Evolutionary conservation across 1,284 basidiomycete genomes (phyloP).

Genomic region (Cryptococcus sp.): DNA sequence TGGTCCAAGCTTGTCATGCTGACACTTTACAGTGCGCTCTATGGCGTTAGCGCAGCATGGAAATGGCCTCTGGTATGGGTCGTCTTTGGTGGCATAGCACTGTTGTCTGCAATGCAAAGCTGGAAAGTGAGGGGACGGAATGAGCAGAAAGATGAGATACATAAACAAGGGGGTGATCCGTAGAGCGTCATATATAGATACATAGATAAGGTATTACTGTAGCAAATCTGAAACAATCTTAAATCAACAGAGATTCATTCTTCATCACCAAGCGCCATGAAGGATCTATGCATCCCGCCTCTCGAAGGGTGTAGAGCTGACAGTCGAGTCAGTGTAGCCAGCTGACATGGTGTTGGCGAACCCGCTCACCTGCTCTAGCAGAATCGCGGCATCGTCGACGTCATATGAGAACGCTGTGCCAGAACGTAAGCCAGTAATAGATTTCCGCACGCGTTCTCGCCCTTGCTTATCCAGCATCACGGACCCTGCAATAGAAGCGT

Average conservation of each 20-base stretch:
- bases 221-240: not conserved
- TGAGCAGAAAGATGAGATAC: not conserved
- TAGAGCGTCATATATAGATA: not conserved
- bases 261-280: constrained; percentile 14
- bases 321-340: not conserved
- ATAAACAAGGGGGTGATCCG: no score
- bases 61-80: constrained; percentile 21
- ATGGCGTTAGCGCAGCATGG: constrained; percentile 17
- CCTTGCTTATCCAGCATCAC: constrained; percentile 14
- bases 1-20: not conserved
- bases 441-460: constrained; percentile 3
- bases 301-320: constrained; percentile 12
- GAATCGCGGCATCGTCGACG: constrained; percentile 17
- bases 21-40: constrained; percentile 9
- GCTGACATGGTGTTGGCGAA: not conserved
- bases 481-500: constrained; percentile 8
- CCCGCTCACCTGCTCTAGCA: constrained; percentile 17
- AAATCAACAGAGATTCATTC: constrained; percentile 12
- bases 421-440: constrained; percentile 8
- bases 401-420: constrained; percentile 16
- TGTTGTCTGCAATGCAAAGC: constrained; percentile 10
- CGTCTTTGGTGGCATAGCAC: constrained; percentile 15
- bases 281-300: constrained; percentile 10
- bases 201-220: not conserved
- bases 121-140: constrained; percentile 4